Conservation (phyloP, 2,329 filamentous ascomycete genomes). For the Pseudogymnoascus sp. region DNA sequence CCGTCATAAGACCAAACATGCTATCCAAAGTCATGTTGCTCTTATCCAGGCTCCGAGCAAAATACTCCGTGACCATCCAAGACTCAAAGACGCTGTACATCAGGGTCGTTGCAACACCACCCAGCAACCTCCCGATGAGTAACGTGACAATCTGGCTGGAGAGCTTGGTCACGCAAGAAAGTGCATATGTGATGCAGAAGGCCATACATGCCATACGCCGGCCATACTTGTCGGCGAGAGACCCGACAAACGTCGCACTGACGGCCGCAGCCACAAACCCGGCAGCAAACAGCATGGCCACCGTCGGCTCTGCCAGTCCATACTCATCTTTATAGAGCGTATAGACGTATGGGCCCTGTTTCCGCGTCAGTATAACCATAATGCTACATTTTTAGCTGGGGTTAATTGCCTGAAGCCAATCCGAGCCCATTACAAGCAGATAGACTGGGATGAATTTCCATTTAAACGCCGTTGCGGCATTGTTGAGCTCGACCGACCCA, state of each 20-base stretch:
- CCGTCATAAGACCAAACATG: constrained; percentile 46
- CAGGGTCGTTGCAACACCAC: constrained; percentile 47
- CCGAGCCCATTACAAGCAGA: constrained; percentile 41
- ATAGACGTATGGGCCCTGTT: constrained; percentile 25
- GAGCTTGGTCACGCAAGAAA: constrained; percentile 45
- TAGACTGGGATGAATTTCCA: constrained; percentile 36
- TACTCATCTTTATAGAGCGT: constrained; percentile 28
- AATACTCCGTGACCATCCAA: constrained; percentile 54
- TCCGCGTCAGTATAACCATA: constrained; percentile 41
- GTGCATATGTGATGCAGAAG: constrained; percentile 46
- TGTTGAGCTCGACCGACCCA: not conserved
- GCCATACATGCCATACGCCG: constrained; percentile 44
- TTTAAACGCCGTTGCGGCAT: constrained; percentile 21
- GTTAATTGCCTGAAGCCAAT: constrained; percentile 41
- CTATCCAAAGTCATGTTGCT: constrained; percentile 37
- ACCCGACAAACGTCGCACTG: constrained; percentile 26
- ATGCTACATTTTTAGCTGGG: not conserved
- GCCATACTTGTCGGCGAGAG: constrained; percentile 26
- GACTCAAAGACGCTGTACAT: constrained; percentile 53
- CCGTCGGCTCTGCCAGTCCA: constrained; percentile 22
- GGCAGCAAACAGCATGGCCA: constrained; percentile 25
- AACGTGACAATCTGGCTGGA: constrained; percentile 36
- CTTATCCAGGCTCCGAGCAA: constrained; percentile 37
- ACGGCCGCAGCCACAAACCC: constrained; percentile 27
- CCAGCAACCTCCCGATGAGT: constrained; percentile 44